Percentiles rank a stretch among this genome's conserved stretches.
Evolutionary conservation across 179 eudicot genomes (phyloP).

Genomic region (Vitellaria paradoxa): DNA sequence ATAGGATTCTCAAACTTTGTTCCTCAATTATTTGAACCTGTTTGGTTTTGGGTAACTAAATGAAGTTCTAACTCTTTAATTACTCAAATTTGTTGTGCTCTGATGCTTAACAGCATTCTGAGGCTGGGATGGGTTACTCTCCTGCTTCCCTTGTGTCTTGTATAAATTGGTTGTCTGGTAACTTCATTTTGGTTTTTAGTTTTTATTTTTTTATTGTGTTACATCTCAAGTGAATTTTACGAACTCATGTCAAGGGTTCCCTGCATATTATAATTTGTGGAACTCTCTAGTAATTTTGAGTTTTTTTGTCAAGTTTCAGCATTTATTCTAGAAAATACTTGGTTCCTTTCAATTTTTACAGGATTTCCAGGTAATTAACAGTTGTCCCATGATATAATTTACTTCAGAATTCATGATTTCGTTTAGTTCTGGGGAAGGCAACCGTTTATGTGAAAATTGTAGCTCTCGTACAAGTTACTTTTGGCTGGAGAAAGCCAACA

Average conservation of each 20-base stretch:
- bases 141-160: neutral
- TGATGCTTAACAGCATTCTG: neutral
- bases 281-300: neutral
- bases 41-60: neutral
- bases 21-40: no score
- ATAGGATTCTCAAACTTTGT: no score
- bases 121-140: neutral
- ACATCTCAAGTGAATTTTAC: no score
- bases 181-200: no score
- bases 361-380: neutral
- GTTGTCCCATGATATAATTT: neutral
- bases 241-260: no score
- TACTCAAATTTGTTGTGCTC: neutral
- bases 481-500: no score
- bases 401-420: neutral
- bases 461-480: neutral
- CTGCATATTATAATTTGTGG: neutral
- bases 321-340: neutral
- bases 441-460: neutral
- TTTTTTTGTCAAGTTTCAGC: neutral
- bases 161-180: no score
- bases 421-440: no score
- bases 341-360: neutral
- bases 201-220: no score
- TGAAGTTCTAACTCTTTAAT: neutral